Percentiles rank a stretch among this genome's conserved stretches.
These are phyloP conservation scores for Tieghemostelium lacteum DNA, from an alignment of 78 protist species.

Conservation along the genomic window DNA sequence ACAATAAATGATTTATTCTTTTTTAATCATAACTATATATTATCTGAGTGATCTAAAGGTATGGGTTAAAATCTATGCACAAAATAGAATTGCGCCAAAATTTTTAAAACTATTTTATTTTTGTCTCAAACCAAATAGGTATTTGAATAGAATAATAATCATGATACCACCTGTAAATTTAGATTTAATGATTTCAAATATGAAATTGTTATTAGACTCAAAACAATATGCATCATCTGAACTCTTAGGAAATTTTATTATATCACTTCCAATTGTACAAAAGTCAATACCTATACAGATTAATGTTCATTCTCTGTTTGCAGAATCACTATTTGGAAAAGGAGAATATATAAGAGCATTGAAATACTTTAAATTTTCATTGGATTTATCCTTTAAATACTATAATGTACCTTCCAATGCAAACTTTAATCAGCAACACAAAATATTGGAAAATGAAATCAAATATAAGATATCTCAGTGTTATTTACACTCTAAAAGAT, in stretches of 20 bases:
- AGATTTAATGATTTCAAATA: conserved; percentile 49
- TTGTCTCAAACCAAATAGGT: no score
- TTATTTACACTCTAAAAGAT: conserved; percentile 1
- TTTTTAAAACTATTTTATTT: no score
- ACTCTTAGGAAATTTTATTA: conserved; percentile 53
- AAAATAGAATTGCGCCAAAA: no score
- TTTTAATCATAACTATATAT: no score
- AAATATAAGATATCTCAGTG: conserved; percentile 63
- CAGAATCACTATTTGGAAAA: conserved; percentile 39
- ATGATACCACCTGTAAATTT: conserved; percentile 23
- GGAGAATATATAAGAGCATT: conserved; percentile 24
- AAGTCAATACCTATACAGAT: not conserved
- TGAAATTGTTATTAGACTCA: conserved; percentile 33
- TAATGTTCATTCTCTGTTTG: conserved; percentile 26
- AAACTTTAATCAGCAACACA: not conserved
- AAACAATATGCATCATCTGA: conserved; percentile 67
- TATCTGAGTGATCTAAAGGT: no score
- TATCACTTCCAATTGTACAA: conserved; percentile 22
- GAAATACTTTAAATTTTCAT: conserved; percentile 34
- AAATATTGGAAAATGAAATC: conserved; percentile 43
- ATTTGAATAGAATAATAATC: no score
- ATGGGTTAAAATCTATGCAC: no score
- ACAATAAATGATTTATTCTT: no score
- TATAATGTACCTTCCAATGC: not conserved
- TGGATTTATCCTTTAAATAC: conserved; percentile 18